Evolutionary conservation across 2,329 filamentous ascomycete species (phyloP).

Genomic region (Pseudogymnoascus sp.): DNA sequence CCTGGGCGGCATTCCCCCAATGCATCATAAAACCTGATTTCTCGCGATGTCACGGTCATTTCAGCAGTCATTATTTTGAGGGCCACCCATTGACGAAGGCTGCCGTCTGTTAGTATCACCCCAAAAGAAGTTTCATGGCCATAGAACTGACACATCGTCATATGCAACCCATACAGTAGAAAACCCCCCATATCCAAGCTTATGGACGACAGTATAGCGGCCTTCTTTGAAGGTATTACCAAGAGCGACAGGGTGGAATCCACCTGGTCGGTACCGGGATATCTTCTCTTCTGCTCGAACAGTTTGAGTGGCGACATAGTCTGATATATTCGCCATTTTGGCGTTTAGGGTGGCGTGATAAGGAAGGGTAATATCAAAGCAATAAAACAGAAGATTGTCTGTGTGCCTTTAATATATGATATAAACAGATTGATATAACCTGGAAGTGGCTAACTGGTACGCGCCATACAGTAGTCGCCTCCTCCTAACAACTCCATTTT

Average conservation of each 20-base stretch:
- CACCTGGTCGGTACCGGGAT: conserved; percentile 13
- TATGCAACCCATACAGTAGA: conserved; percentile 22
- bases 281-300: background rate
- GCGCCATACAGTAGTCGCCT: background rate
- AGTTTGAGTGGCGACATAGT: background rate
- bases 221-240: conserved; percentile 15
- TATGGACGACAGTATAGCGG: conserved; percentile 20
- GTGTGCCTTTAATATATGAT: background rate
- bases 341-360: background rate
- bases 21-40: background rate
- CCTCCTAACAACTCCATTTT: background rate
- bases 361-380: background rate
- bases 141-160: conserved; percentile 12
- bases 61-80: conserved; percentile 6
- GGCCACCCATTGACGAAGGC: background rate
- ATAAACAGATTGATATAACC: background rate
- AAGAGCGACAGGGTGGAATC: conserved; percentile 22
- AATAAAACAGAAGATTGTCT: background rate
- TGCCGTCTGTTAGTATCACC: background rate
- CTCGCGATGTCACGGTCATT: background rate
- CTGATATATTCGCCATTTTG: background rate
- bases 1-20: conserved; percentile 8
- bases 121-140: background rate
- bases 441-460: background rate
- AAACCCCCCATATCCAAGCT: conserved; percentile 20